Evolutionary conservation across 108 stramenopile species (phyloP), one percentile per base, ranked within the genome.

Genomic region (Cyclotella atomus): DNA sequence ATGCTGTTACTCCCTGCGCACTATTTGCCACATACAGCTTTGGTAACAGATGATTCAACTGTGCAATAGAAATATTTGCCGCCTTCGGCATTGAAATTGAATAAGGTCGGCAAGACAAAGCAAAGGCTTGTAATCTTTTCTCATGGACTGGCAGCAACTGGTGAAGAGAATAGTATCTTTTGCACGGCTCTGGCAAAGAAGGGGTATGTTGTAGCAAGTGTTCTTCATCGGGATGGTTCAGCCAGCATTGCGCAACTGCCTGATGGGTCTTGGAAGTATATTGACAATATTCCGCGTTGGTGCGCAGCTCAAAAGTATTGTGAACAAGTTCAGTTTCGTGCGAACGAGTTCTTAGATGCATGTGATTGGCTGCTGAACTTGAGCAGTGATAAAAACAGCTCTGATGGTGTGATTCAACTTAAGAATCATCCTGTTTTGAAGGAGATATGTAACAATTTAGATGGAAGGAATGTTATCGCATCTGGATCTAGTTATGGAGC

Each of bases 201-300:
- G 19, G 87, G 87, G 19, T 77, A 71, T 55, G 76, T 88, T 27
- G 87, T 88, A 10, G 82, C 71, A 4, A 65, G 50, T 24, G 71
- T 88, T 17, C 84, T 83, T 66, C 87, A 88, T 75, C 68, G 83
- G 2, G 87, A 88, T 61, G 87, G 87, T 6, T 83, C 81, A 57
- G 78, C 76, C 14, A 72, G 62, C 19, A 70, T 79, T 44, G 87
- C 83, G 0, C 76, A 61, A 14, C 21, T 74, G 56, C 47, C 63
- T 0, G 81, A 79, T 71, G 83, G 81, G 5, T 44, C 77, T 1
- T 73, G 69, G 7, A 54, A 55, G 19, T 88, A 57, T 64, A 85
- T 83, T 70, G 75, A 83, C 25, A 65, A 80, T 47, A 35, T 71
- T 21, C 82, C 87, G 2, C n/a, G 59, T 14, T 68, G 68, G 24